Conservation (phyloP, 441 rosid genomes). For the Syzygium malaccense region DNA sequence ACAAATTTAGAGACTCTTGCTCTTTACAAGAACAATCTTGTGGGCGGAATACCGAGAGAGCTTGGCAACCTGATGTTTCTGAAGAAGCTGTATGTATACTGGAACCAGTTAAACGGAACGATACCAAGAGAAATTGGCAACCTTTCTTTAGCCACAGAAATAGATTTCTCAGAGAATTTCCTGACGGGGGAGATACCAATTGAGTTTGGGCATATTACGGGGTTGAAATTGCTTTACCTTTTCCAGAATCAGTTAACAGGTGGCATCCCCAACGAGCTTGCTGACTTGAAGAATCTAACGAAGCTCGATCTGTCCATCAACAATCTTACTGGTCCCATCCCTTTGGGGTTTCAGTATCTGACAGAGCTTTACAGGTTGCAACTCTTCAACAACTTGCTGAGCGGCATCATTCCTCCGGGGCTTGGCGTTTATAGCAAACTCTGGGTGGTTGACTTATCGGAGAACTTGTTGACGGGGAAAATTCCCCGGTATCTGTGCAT, state of each 20-base stretch:
- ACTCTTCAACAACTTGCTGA: conserved; percentile 7
- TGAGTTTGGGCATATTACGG: neutral
- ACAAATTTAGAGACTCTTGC: conserved; percentile 2
- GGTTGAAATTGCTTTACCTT: conserved; percentile 6
- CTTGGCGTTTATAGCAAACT: conserved; percentile 7
- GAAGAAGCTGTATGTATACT: conserved; percentile 2
- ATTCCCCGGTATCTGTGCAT: conserved; percentile 2
- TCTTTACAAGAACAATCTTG: conserved; percentile 8
- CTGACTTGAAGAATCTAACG: conserved; percentile 2
- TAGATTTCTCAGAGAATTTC: conserved; percentile 8
- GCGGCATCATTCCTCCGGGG: conserved; percentile 8
- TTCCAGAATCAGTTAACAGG: conserved; percentile 9
- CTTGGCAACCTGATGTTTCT: conserved; percentile 1
- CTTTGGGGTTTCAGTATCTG: conserved; percentile 6
- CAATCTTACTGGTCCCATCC: conserved; percentile 6
- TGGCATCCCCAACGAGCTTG: neutral
- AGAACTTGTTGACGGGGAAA: conserved; percentile 3
- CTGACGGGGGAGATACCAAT: conserved; percentile 7
- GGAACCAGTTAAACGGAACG: conserved; percentile 6
- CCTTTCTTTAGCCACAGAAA: neutral
- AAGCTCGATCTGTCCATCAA: conserved; percentile 11
- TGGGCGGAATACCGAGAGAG: conserved; percentile 1
- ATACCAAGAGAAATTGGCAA: conserved; percentile 9
- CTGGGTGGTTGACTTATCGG: conserved; percentile 8
- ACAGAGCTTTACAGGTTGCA: conserved; percentile 1